phyloP scores from a whole-genome alignment of 2,329 filamentous ascomycete genomes.

The Calycina marina region DNA sequence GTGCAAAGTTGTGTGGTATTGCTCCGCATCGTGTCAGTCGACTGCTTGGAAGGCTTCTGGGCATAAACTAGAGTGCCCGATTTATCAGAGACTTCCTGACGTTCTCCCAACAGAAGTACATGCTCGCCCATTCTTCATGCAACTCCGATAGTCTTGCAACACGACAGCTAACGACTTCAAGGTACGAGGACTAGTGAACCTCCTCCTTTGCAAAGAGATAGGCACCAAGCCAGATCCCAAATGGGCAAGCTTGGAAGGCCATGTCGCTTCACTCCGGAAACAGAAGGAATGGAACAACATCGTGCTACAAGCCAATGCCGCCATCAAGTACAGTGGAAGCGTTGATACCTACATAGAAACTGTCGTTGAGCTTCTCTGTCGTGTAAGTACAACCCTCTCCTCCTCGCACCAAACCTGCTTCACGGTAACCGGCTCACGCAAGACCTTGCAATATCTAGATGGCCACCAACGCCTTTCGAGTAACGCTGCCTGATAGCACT shows the following conservation, averaged over 20 bases:
- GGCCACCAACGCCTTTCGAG: conserved; percentile 46
- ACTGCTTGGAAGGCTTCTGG: conserved; percentile 35
- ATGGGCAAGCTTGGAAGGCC: conserved; percentile 28
- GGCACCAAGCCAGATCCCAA: conserved; percentile 22
- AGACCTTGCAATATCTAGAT: conserved; percentile 30
- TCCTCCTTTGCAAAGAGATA: conserved; percentile 27
- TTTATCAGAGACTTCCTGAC: conserved; percentile 28
- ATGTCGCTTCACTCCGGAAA: conserved; percentile 27
- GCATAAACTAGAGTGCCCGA: conserved; percentile 40
- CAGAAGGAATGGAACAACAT: conserved; percentile 28
- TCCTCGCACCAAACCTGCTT: no score
- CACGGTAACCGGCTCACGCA: no score
- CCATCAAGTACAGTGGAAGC: conserved; percentile 31
- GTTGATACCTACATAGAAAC: conserved; percentile 24
- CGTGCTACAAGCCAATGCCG: conserved; percentile 33
- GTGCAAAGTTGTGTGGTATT: conserved; percentile 41
- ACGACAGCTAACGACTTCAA: conserved; percentile 30
- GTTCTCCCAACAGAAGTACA: conserved; percentile 31
- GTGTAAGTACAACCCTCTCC: conserved; percentile 26
- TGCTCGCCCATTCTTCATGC: not conserved
- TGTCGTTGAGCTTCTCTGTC: conserved; percentile 36
- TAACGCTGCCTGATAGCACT: conserved; percentile 36
- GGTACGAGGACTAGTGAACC: conserved; percentile 37
- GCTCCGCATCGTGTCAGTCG: conserved; percentile 36
- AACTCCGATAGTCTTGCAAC: not conserved